phyloP scores from a whole-genome alignment of 106 monocot genomes.

The Allium cepa region DNA sequence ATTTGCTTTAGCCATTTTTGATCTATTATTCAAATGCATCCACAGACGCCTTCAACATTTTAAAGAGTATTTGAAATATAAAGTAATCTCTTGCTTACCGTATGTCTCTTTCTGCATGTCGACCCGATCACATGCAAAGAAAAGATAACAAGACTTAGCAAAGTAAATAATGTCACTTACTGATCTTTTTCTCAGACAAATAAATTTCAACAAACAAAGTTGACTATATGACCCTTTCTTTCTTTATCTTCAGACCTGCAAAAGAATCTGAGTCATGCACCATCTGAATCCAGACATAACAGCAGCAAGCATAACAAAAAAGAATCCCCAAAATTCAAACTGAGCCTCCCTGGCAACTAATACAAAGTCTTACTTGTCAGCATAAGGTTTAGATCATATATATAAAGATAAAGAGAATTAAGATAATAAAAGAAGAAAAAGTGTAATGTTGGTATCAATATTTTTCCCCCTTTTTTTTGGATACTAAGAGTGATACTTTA shows the following conservation, averaged over 20 bases:
- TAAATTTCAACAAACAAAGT: neutral
- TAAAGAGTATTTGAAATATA: neutral
- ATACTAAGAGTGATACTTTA: too few relatives aligned
- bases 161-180: neutral
- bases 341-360: constrained; percentile 90
- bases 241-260: constrained; percentile 51
- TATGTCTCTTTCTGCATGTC: constrained; percentile 87
- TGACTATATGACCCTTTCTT: too few relatives aligned
- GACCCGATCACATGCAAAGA: constrained; percentile 25
- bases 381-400: neutral
- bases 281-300: constrained; percentile 95
- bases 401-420: neutral
- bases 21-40: too few relatives aligned
- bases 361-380: constrained; percentile 11
- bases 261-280: constrained; percentile 96
- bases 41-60: neutral
- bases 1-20: too few relatives aligned
- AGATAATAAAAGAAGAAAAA: neutral
- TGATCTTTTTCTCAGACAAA: neutral
- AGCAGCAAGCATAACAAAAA: constrained; percentile 84
- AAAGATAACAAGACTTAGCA: constrained; percentile 8
- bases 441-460: too few relatives aligned
- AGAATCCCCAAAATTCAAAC: constrained; percentile 85
- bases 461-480: too few relatives aligned
- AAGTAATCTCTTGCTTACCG: constrained; percentile 43